Conservation (phyloP, 1,284 basidiomycete species). For the Pseudozyma tsukubaensis region DNA sequence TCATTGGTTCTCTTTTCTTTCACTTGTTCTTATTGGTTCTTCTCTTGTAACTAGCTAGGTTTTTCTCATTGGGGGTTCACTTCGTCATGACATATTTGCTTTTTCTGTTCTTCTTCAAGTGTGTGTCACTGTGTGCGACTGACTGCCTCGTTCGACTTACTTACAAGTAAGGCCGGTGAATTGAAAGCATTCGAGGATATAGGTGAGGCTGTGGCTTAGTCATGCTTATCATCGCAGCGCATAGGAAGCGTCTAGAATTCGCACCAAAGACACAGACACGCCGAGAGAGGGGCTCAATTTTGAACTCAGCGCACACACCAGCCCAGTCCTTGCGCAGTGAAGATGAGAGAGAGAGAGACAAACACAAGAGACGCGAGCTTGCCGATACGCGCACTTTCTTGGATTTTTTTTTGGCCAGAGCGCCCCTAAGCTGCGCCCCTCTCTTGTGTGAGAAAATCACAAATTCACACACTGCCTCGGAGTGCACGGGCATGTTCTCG, state of each 20-base stretch:
- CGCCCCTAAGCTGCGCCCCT: too few relatives aligned
- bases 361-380: too few relatives aligned
- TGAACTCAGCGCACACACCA: slow-evolving; percentile 17
- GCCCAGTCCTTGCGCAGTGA: neutral
- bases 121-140: too few relatives aligned
- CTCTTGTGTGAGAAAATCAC: too few relatives aligned
- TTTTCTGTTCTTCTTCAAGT: neutral
- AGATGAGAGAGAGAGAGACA: slow-evolving; percentile 2
- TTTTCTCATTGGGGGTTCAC: slow-evolving; percentile 5
- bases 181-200: neutral
- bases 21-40: too few relatives aligned
- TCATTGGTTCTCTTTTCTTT: neutral
- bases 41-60: too few relatives aligned
- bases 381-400: too few relatives aligned
- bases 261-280: neutral
- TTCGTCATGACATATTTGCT: slow-evolving; percentile 8
- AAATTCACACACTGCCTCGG: too few relatives aligned
- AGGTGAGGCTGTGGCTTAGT: slow-evolving; percentile 3
- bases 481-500: too few relatives aligned
- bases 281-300: slow-evolving; percentile 16
- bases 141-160: too few relatives aligned
- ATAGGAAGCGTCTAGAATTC: neutral
- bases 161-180: too few relatives aligned
- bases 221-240: slow-evolving; percentile 4
- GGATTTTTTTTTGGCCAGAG: too few relatives aligned